These are phyloP conservation scores for Articulospora tetracladia DNA, from an alignment of 495 filamentous ascomycete genomes.

Conservation along the genomic window DNA sequence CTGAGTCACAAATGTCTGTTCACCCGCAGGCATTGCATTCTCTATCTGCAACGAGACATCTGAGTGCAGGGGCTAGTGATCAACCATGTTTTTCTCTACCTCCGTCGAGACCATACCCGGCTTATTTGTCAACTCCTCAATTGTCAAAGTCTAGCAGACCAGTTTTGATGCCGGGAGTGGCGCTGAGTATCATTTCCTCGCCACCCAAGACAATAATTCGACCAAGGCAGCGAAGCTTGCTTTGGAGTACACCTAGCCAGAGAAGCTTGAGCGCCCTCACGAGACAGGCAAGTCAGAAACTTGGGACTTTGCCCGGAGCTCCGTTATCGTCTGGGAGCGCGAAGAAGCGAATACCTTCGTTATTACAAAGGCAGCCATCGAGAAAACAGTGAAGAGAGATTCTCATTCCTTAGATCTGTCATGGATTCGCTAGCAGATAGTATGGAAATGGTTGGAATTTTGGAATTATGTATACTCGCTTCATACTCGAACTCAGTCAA, in stretches of 20 bases:
- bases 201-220: not conserved
- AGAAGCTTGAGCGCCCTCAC: not conserved
- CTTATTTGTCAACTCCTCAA: not conserved
- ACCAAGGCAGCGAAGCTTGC: not conserved
- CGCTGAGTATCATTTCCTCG: not conserved
- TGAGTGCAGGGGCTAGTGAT: not conserved
- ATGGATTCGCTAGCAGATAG: not conserved
- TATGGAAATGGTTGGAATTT: not conserved
- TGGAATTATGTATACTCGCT: no score
- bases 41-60: not conserved
- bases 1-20: not conserved
- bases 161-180: not conserved
- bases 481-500: no score
- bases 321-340: not conserved
- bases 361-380: not conserved
- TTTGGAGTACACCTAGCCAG: not conserved
- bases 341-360: not conserved
- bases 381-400: not conserved
- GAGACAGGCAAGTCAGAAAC: not conserved
- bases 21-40: not conserved
- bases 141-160: no score
- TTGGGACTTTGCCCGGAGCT: not conserved
- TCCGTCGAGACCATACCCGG: no score
- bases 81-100: no score
- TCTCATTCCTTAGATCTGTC: no score